Percentiles rank a stretch among this genome's conserved stretches.
These are phyloP conservation scores for Stemphylium beticola DNA, from an alignment of 2,329 filamentous ascomycete genomes.

Conservation along the genomic window DNA sequence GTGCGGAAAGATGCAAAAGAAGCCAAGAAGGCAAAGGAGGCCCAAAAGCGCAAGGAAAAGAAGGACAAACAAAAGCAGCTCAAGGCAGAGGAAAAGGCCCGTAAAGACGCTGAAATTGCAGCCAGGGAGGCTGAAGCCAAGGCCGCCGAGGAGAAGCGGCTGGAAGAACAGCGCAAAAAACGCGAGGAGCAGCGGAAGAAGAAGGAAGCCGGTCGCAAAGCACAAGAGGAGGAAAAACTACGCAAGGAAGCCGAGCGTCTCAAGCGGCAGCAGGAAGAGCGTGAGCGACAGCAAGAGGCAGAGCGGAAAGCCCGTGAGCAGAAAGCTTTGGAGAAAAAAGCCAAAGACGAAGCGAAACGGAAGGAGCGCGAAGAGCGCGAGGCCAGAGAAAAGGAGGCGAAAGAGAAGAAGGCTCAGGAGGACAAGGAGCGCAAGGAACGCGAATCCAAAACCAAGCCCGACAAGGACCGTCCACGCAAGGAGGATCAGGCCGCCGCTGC, in stretches of 20 bases:
- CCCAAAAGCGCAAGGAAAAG: constrained; percentile 94
- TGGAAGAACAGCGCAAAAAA: constrained; percentile 80
- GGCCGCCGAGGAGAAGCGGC: constrained; percentile 76
- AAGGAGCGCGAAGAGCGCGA: constrained; percentile 72
- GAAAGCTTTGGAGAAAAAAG: constrained; percentile 81
- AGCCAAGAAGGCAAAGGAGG: constrained; percentile 91
- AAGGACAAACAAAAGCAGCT: constrained; percentile 86
- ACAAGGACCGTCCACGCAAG: constrained; percentile 51
- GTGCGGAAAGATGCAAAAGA: constrained; percentile 78
- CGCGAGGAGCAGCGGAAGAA: constrained; percentile 91
- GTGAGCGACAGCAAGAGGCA: constrained; percentile 81
- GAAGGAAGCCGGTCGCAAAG: constrained; percentile 87
- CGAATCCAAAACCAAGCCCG: constrained; percentile 59
- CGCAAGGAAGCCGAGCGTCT: constrained; percentile 86
- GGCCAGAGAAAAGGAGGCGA: constrained; percentile 74
- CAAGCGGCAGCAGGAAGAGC: constrained; percentile 79
- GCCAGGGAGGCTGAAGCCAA: constrained; percentile 81
- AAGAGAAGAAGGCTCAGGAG: constrained; percentile 68
- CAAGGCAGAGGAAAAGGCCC: constrained; percentile 88
- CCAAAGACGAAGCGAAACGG: constrained; percentile 72
- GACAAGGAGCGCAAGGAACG: constrained; percentile 65
- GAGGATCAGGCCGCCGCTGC: constrained; percentile 49
- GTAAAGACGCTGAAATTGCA: constrained; percentile 85
- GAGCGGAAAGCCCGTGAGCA: constrained; percentile 84
- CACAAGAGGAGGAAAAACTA: constrained; percentile 84